These are phyloP conservation scores for Penicillium dipodomyicola DNA, from an alignment of 495 filamentous ascomycete genomes.

Conservation along the genomic window DNA sequence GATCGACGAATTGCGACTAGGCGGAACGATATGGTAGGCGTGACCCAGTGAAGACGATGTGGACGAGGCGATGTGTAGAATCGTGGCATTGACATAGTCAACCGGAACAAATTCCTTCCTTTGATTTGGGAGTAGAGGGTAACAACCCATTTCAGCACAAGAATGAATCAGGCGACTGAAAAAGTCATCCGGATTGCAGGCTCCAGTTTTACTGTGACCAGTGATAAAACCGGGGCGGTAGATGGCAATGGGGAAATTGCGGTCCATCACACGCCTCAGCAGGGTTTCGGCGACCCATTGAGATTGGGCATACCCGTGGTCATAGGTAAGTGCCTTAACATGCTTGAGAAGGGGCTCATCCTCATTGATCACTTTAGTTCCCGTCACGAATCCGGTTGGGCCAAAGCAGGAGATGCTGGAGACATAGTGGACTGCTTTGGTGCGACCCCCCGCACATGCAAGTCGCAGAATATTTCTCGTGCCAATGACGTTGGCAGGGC, in stretches of 20 bases:
- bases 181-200: conserved; percentile 23
- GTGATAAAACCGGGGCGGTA: conserved; percentile 26
- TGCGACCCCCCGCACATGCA: no score
- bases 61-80: conserved; percentile 16
- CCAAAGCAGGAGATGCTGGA: conserved; percentile 23
- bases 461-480: neutral
- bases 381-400: conserved; percentile 12
- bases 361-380: no score
- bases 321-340: neutral
- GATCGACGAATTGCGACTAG: conserved; percentile 5
- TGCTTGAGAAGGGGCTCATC: no score
- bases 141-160: conserved; percentile 16
- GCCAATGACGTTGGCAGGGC: conserved; percentile 19
- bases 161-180: conserved; percentile 19
- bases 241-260: conserved; percentile 20
- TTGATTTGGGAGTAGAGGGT: conserved; percentile 18
- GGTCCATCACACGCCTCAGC: conserved; percentile 15
- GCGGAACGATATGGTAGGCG: conserved; percentile 17
- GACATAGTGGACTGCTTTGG: conserved; percentile 16
- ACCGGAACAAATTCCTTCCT: conserved; percentile 24
- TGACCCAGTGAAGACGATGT: conserved; percentile 13
- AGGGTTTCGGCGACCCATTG: conserved; percentile 27
- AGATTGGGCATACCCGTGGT: conserved; percentile 28
- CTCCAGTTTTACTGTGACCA: conserved; percentile 19
- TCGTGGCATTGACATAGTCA: conserved; percentile 17